Evolutionary conservation across 2,329 filamentous ascomycete species (phyloP).

Genomic region (Calonectria montana): DNA sequence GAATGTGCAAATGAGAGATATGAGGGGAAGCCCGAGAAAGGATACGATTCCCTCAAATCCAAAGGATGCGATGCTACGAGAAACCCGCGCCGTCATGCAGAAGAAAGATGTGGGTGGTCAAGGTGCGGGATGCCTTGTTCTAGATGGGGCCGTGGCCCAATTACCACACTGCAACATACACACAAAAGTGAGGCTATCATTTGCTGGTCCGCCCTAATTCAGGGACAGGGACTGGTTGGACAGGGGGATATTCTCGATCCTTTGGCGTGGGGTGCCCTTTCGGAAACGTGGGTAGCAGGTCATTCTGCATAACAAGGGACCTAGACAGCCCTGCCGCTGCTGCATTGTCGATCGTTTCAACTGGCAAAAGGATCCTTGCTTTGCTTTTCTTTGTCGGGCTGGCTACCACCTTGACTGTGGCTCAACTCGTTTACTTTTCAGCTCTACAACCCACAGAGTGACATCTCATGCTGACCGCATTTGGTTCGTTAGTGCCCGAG

Average conservation of each 20-base stretch:
- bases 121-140: neutral
- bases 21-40: neutral
- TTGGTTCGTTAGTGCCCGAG: neutral
- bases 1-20: neutral
- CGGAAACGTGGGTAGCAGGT: slow-evolving; percentile 3
- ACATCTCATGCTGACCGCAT: slow-evolving; percentile 1
- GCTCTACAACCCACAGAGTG: neutral
- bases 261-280: neutral
- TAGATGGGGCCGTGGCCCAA: neutral
- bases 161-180: neutral
- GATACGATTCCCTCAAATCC: neutral
- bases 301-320: slow-evolving; percentile 1
- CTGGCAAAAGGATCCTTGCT: neutral
- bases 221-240: neutral
- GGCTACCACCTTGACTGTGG: slow-evolving; percentile 2
- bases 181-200: slow-evolving; percentile 2
- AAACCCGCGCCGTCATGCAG: neutral
- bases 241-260: slow-evolving; percentile 3
- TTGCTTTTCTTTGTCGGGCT: neutral
- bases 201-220: neutral
- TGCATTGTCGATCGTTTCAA: slow-evolving; percentile 15
- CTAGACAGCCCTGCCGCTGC: neutral
- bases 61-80: neutral
- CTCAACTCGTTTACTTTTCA: slow-evolving; percentile 1
- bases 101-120: neutral